Evolutionary conservation across 805 yeast species (phyloP), one percentile per base, ranked within the genome.

Genomic region (Metschnikowia anglica): DNA sequence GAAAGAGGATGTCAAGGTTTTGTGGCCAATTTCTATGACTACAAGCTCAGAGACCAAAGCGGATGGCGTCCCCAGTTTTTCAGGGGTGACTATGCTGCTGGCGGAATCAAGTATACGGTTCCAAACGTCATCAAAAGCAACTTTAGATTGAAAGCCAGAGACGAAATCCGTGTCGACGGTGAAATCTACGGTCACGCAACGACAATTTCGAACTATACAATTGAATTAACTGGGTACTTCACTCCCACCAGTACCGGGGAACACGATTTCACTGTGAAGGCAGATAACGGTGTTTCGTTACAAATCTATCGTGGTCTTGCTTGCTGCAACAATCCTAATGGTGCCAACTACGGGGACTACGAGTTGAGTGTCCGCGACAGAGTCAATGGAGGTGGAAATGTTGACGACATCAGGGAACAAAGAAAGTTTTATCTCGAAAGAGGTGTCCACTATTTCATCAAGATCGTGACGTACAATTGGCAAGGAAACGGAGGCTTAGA

Each of bases 391-490:
- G 46, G 37, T 3, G 47, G 46, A 10, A 31, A 12, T 8, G 19
- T 34, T 2, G 38, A 36, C 29, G 4, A 28, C n/a, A 44, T 37
- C 28, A 10, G 11, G 9, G 12, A 18, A 9, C 26, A 34, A 3
- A 26, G 42, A 10, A 18, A 35, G 2, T 39, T 48, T 18, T 16
- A 24, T 12, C 41, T 48, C 13, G 24, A 24, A 6, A 38, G 16
- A 2, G 46, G 40, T 11, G 34, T 31, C 15, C 41, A 34, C n/a
- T 48, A 48, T 28, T 46, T 44, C 7, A 35, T 48, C 16, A 40
- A 33, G 32, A 31, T 48, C 12, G 48, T 48, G 10, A 37, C 32
- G n/a, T 48, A 43, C 27, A 48, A 48, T 31, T 48, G 52, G 52
- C 21, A 24, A 19, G 43, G 41, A 2, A 43, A 41, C 24, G 39